Percentiles rank a stretch among this genome's conserved stretches.
phyloP scores from a whole-genome alignment of 192 early-diverging fungal genomes.

The Coemansia sp. region DNA sequence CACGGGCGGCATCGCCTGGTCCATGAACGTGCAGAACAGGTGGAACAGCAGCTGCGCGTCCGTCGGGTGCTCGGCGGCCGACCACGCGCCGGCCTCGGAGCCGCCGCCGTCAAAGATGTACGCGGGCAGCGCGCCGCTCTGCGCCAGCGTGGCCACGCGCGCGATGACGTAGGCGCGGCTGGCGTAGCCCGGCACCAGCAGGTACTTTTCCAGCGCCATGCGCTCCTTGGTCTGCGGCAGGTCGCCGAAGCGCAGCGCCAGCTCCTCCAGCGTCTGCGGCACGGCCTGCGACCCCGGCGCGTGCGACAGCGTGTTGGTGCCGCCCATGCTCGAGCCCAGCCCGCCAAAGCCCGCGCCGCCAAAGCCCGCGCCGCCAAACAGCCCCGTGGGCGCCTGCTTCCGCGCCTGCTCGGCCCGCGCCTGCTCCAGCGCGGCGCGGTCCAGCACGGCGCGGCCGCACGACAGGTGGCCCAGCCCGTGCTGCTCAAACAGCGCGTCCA shows the following conservation, averaged over 20 bases:
- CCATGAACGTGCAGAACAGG: conserved; percentile 61
- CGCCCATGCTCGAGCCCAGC: conserved; percentile 13
- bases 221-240: conserved; percentile 49
- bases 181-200: conserved; percentile 35
- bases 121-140: conserved; percentile 38
- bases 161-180: conserved; percentile 46
- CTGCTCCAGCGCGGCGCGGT: conserved; percentile 35
- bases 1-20: conserved; percentile 55
- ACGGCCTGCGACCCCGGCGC: conserved; percentile 5
- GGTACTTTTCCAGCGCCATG: conserved; percentile 52
- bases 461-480: conserved; percentile 45
- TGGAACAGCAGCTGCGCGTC: conserved; percentile 63
- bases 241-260: conserved; percentile 31
- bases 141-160: conserved; percentile 42
- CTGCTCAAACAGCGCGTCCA: conserved; percentile 42
- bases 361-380: conserved; percentile 6
- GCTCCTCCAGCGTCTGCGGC: conserved; percentile 45
- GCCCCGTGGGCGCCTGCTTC: neutral
- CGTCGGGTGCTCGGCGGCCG: conserved; percentile 40
- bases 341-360: conserved; percentile 14
- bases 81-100: conserved; percentile 12
- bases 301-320: conserved; percentile 3
- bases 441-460: conserved; percentile 33
- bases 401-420: conserved; percentile 10
- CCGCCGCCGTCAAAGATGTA: conserved; percentile 42